Base-by-base conservation (phyloP, 202 grass and related monocot genomes). In the Digitaria exilis region DNA sequence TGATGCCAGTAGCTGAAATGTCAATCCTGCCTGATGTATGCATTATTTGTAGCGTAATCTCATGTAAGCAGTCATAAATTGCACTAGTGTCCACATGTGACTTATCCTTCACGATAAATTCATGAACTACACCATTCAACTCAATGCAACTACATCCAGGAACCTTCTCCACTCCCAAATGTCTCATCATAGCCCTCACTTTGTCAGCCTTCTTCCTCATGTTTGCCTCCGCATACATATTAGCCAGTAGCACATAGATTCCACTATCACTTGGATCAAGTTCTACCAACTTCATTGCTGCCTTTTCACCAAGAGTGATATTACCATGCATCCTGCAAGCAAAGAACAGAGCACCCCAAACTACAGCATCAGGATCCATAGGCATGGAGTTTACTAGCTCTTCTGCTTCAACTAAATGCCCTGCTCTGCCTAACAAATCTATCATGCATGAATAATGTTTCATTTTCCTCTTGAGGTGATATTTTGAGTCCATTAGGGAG, bases 381-480 rank as follows among this genome's bases (percentile, higher is more conserved):
- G 62, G 84, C 91, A 97, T 94, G 66, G 78, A 86, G 57, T 88
- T 91, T 46, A 90, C 92, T 16, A 97, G 75, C 25, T 77, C 72
- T 43, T 91, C 86, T 26, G 91, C 94, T 49, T 94, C 91, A 0
- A 88, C 82, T 13, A 94, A 89, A 60, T 80, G 77, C 65, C 94
- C 89, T 25, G 91, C 79, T 73, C 90, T 93, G 26, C 89, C 89
- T 74, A 90, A 64, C 51, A 97, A 85, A 77, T 97, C 89, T 75
- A 97, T 86, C 87, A 97, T 87, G 68, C 94, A 97, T 24, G 89
- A 90, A 75, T 94, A 94, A 68, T 94, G 89, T 26, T 90, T 88
- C 88, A 97, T 88, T 70, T 71, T 86, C 7, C 91, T 90, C 82
- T 91, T 81, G 26, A 88, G 86, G n/a, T 72, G 84, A 16, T 88